Conservation (phyloP, 768 basidiomycete genomes). For the Trametes coccinea region DNA sequence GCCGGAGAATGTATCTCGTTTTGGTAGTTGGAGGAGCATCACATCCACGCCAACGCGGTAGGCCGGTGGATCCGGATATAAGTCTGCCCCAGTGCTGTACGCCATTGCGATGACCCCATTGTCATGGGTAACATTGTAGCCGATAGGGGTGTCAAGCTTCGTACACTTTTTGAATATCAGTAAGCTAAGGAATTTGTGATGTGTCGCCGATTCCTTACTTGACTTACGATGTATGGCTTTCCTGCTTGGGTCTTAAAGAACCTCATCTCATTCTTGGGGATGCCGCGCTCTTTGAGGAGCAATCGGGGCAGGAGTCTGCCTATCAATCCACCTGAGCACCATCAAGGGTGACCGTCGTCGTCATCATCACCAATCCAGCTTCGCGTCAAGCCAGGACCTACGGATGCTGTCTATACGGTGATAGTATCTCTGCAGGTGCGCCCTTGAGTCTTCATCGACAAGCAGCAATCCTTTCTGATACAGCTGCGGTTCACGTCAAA, state of each 20-base stretch:
- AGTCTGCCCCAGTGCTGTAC: constrained; percentile 37
- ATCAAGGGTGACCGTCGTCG: neutral
- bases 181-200: no score
- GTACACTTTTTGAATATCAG: constrained; percentile 8
- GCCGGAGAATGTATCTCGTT: constrained; percentile 52
- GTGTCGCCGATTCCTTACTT: neutral
- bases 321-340: constrained; percentile 65
- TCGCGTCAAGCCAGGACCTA: constrained; percentile 36
- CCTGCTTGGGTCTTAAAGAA: constrained; percentile 61
- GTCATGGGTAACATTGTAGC: constrained; percentile 84
- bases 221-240: constrained; percentile 76
- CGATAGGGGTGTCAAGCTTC: constrained; percentile 42
- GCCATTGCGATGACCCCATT: constrained; percentile 71
- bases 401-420: constrained; percentile 76
- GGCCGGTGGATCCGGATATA: constrained; percentile 53
- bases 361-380: no score
- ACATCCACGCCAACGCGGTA: constrained; percentile 72
- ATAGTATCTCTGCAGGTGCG: constrained; percentile 65
- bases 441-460: constrained; percentile 56
- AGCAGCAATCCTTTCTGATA: constrained; percentile 59
- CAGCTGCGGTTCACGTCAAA: constrained; percentile 37
- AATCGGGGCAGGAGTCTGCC: constrained; percentile 73
- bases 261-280: constrained; percentile 46
- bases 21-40: constrained; percentile 73
- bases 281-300: constrained; percentile 59